Evolutionary conservation across 495 filamentous ascomycete species (phyloP).

Genomic region (Extremus antarcticus): DNA sequence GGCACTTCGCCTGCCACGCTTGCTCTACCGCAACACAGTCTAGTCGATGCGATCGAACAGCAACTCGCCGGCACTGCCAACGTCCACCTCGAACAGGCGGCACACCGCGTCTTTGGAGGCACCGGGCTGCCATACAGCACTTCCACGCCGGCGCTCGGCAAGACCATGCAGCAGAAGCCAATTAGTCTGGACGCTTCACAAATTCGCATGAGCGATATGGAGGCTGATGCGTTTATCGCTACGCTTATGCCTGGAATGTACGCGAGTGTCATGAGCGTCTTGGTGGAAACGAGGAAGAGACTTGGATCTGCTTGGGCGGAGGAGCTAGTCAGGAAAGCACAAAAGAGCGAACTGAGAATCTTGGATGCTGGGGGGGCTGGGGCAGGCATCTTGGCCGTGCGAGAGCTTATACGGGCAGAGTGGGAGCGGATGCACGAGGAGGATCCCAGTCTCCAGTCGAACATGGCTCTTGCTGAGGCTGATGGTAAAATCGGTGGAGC

Average conservation of each 20-base stretch:
- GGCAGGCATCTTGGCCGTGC: constrained; percentile 75
- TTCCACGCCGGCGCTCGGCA: constrained; percentile 41
- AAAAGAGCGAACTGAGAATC: constrained; percentile 56
- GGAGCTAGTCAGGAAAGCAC: constrained; percentile 47
- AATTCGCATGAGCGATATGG: constrained; percentile 66
- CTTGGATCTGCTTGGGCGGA: constrained; percentile 72
- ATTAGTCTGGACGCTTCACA: constrained; percentile 62
- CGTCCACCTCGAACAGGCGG: constrained; percentile 60
- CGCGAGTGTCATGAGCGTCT: constrained; percentile 55
- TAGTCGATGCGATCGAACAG: constrained; percentile 55
- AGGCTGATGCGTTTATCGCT: constrained; percentile 74
- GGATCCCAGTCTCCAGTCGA: constrained; percentile 20
- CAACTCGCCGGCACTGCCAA: constrained; percentile 56
- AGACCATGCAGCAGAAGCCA: constrained; percentile 48
- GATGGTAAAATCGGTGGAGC: constrained; percentile 28
- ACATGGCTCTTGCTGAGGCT: constrained; percentile 13
- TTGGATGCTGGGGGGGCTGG: constrained; percentile 81
- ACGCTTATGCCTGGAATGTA: constrained; percentile 73
- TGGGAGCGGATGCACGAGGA: constrained; percentile 54
- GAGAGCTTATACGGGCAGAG: constrained; percentile 69
- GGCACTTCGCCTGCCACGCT: constrained; percentile 66
- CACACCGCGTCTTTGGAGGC: constrained; percentile 64
- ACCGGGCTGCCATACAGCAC: constrained; percentile 60
- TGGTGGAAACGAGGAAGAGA: constrained; percentile 78
- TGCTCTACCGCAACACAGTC: constrained; percentile 49